phyloP scores from a whole-genome alignment of 1,284 basidiomycete genomes.

The Flammula alnicola region DNA sequence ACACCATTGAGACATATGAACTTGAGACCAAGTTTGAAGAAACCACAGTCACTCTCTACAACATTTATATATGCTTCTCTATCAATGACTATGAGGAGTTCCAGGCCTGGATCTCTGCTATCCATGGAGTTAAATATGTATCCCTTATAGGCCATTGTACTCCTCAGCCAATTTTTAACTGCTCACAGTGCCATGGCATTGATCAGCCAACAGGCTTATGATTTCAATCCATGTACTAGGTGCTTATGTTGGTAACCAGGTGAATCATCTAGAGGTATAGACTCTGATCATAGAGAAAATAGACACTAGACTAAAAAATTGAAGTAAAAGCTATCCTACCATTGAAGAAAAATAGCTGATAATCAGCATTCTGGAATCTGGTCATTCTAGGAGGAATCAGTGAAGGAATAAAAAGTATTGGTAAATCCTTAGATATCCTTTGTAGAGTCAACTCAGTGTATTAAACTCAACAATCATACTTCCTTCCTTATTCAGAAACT shows the following conservation, averaged over 20 bases:
- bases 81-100: no score
- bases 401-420: no score
- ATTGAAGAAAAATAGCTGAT: conserved; percentile 30
- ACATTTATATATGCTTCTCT: background rate
- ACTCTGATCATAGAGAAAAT: conserved; percentile 26
- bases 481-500: no score
- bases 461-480: no score
- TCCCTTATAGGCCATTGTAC: background rate
- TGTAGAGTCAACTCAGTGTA: no score
- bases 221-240: conserved; percentile 32
- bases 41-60: background rate
- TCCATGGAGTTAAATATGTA: background rate
- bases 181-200: background rate
- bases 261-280: conserved; percentile 24
- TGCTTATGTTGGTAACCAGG: conserved; percentile 31
- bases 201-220: conserved; percentile 1
- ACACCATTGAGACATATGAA: background rate
- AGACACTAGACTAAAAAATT: conserved; percentile 21
- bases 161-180: background rate
- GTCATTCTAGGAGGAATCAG: no score
- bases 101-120: background rate
- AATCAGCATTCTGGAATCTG: no score
- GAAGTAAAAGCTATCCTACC: conserved; percentile 27
- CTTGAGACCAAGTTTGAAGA: background rate
- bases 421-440: no score